Conservation (phyloP, 2,329 filamentous ascomycete genomes). For the Calonectria henricotiae region DNA sequence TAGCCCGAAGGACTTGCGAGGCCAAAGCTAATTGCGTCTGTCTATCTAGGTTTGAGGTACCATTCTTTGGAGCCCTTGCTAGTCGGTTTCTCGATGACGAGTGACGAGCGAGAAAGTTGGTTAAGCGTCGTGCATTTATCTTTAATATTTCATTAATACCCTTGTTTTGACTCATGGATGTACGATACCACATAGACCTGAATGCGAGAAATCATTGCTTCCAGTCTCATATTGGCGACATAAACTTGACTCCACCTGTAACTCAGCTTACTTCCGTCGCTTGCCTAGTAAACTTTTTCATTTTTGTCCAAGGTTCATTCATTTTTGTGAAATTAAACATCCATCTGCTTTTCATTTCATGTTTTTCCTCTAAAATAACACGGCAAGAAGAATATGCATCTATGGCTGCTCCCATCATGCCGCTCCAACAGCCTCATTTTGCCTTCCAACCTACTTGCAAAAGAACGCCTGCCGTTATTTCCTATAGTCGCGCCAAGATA, state of each 20-base stretch:
- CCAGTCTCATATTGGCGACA: background rate
- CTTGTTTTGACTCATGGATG: conserved; percentile 25
- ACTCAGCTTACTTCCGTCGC: background rate
- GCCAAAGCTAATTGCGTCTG: background rate
- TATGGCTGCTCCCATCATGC: background rate
- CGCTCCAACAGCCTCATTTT: background rate
- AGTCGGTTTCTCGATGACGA: conserved; percentile 95
- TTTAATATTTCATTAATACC: conserved; percentile 33
- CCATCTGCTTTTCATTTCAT: background rate
- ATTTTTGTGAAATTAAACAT: background rate
- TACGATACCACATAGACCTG: conserved; percentile 25
- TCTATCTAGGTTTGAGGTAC: conserved; percentile 81
- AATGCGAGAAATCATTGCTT: conserved; percentile 16
- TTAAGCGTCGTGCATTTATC: conserved; percentile 10
- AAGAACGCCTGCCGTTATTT: background rate
- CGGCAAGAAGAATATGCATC: background rate
- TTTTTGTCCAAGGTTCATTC: background rate
- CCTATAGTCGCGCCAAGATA: no score
- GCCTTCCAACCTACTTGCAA: background rate
- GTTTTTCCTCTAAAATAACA: background rate
- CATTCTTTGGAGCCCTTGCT: conserved; percentile 87
- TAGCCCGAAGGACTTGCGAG: background rate
- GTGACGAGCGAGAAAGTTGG: conserved; percentile 43
- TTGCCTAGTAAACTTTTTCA: background rate
- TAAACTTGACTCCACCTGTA: background rate